These are phyloP conservation scores for Rhododendron williamsianum DNA, from an alignment of 148 eudicot species.

Conservation along the genomic window DNA sequence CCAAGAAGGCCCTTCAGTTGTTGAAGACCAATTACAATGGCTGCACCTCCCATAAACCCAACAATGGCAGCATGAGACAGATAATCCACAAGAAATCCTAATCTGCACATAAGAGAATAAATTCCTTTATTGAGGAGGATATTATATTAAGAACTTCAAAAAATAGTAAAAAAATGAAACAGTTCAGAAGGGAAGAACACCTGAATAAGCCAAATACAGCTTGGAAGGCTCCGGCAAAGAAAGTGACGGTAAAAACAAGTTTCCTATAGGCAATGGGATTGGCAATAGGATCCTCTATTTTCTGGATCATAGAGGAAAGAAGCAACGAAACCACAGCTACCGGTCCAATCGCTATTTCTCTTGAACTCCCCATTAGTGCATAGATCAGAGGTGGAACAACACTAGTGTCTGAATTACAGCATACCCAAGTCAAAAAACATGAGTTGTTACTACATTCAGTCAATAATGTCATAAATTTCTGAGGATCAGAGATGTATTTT, in stretches of 20 bases:
- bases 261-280: slow-evolving; percentile 26
- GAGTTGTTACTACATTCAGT: neutral
- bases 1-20: slow-evolving; percentile 23
- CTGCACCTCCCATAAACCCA: slow-evolving; percentile 36
- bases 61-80: slow-evolving; percentile 25
- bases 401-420: slow-evolving; percentile 20
- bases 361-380: slow-evolving; percentile 49
- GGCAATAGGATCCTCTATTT: slow-evolving; percentile 24
- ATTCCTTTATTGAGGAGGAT: neutral
- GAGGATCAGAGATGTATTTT: neutral
- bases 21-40: slow-evolving; percentile 23
- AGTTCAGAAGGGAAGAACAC: slow-evolving; percentile 12
- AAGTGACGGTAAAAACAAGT: slow-evolving; percentile 43
- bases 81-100: slow-evolving; percentile 26
- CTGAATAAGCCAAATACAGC: slow-evolving; percentile 38
- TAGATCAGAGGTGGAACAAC: slow-evolving; percentile 46
- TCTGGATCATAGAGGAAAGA: slow-evolving; percentile 32
- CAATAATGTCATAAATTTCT: neutral
- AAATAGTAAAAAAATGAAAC: neutral
- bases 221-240: slow-evolving; percentile 43
- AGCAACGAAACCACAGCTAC: slow-evolving; percentile 48
- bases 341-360: slow-evolving; percentile 49
- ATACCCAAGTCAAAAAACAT: neutral
- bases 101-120: slow-evolving; percentile 5
- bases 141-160: no score